phyloP scores from a whole-genome alignment of 164 flowering plant genomes.

The Liriodendron chinense region DNA sequence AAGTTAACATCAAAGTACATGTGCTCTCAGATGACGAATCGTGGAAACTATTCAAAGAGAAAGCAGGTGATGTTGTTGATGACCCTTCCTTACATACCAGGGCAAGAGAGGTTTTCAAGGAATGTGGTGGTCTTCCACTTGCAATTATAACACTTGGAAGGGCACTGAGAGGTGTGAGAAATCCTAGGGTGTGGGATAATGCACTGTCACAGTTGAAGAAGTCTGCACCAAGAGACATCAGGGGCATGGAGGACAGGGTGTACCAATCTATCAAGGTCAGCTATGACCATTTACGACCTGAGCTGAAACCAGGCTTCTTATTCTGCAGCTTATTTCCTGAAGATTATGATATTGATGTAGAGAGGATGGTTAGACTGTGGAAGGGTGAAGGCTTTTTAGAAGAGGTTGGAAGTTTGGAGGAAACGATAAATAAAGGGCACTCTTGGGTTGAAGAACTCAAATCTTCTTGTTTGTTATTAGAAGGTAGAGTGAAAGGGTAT shows the following conservation, averaged over 20 bases:
- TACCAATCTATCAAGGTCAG: background rate
- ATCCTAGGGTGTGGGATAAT: background rate
- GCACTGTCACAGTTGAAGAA: background rate
- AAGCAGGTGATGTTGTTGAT: background rate
- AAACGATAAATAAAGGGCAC: constrained; percentile 8
- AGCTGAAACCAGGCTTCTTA: constrained; percentile 8
- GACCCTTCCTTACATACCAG: background rate
- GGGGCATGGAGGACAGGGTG: background rate
- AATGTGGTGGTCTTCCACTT: background rate
- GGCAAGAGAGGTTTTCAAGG: background rate
- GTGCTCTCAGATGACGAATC: background rate
- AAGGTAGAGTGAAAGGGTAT: background rate
- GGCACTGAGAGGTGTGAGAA: background rate
- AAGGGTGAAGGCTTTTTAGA: constrained; percentile 15
- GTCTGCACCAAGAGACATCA: background rate
- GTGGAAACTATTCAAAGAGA: background rate
- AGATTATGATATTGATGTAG: background rate
- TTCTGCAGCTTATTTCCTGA: constrained; percentile 10
- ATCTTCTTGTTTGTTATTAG: constrained; percentile 17
- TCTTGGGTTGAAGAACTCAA: constrained; percentile 6
- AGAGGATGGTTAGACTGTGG: constrained; percentile 1
- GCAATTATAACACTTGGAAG: background rate
- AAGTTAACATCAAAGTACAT: background rate
- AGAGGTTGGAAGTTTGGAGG: background rate
- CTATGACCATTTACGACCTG: background rate